Evolutionary conservation across 1,139 yeast genomes (phyloP).

Genomic region (Candida glucosophila): DNA sequence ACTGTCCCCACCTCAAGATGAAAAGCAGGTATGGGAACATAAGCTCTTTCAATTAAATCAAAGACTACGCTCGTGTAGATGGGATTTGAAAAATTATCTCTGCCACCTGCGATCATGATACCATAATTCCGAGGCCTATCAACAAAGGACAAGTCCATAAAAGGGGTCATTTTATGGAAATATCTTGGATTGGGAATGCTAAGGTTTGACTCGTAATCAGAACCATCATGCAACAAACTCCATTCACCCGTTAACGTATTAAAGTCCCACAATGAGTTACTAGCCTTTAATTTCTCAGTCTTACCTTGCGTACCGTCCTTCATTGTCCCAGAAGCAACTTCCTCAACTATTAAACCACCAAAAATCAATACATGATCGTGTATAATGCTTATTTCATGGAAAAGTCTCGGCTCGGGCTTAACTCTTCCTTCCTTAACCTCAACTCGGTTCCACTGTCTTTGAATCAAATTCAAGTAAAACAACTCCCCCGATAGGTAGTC

Average conservation of each 20-base stretch:
- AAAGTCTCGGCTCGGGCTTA: conserved; percentile 47
- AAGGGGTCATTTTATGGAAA: conserved; percentile 43
- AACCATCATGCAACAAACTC: conserved; percentile 40
- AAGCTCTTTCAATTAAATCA: conserved; percentile 41
- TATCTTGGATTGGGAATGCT: conserved; percentile 36
- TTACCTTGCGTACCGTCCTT: too few relatives aligned
- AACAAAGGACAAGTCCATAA: conserved; percentile 32
- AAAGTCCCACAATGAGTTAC: conserved; percentile 63
- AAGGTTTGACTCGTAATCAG: conserved; percentile 14
- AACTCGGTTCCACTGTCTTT: conserved; percentile 47
- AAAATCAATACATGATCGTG: conserved; percentile 45
- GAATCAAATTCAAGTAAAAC: conserved; percentile 48
- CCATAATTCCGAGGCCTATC: conserved; percentile 45
- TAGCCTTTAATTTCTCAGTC: conserved; percentile 24
- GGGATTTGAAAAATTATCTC: conserved; percentile 31
- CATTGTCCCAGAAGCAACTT: too few relatives aligned
- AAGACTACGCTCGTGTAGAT: conserved; percentile 39
- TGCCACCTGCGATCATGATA: conserved; percentile 54
- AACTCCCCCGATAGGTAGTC: conserved; percentile 47
- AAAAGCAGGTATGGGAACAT: conserved; percentile 29
- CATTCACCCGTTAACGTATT: conserved; percentile 43
- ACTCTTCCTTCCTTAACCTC: conserved; percentile 8
- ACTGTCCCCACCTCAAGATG: conserved; percentile 14
- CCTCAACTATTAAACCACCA: conserved; percentile 48
- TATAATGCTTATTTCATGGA: conserved; percentile 46